Conservation (phyloP, 306 rosid genomes). For the Boehmeria nivea region DNA sequence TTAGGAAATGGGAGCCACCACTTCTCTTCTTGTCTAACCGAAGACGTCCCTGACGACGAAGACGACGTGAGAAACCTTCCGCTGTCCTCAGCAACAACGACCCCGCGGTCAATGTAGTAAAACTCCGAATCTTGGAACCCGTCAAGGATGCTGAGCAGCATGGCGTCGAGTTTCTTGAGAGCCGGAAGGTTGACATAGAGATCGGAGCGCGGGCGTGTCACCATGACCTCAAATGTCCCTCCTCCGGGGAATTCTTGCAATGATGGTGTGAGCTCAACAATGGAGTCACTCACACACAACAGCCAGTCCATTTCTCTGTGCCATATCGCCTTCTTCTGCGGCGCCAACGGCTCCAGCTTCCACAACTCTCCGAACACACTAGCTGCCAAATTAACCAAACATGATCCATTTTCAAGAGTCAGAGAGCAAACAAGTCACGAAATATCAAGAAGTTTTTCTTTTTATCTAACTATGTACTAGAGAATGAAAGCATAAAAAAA, state of each 20-base stretch:
- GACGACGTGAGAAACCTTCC: conserved; percentile 13
- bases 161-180: conserved; percentile 42
- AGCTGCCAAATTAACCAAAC: conserved; percentile 26
- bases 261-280: conserved; percentile 47
- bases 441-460: too few species aligned
- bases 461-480: too few species aligned
- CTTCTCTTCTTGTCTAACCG: conserved; percentile 30
- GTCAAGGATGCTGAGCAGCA: conserved; percentile 41
- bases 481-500: too few species aligned
- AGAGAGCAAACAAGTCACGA: neutral
- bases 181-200: conserved; percentile 41
- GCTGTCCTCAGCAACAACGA: conserved; percentile 20
- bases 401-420: too few species aligned
- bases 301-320: conserved; percentile 45
- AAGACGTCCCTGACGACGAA: conserved; percentile 19
- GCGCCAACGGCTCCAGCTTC: conserved; percentile 40
- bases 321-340: conserved; percentile 41
- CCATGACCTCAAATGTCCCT: conserved; percentile 45
- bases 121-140: conserved; percentile 35
- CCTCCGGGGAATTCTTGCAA: conserved; percentile 38
- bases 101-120: conserved; percentile 35
- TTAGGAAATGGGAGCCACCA: conserved; percentile 49
- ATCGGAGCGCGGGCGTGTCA: conserved; percentile 35
- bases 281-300: conserved; percentile 37
- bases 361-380: conserved; percentile 41